Conservation (phyloP, 2,329 filamentous ascomycete species). For the Neofusicoccum laricinum region DNA sequence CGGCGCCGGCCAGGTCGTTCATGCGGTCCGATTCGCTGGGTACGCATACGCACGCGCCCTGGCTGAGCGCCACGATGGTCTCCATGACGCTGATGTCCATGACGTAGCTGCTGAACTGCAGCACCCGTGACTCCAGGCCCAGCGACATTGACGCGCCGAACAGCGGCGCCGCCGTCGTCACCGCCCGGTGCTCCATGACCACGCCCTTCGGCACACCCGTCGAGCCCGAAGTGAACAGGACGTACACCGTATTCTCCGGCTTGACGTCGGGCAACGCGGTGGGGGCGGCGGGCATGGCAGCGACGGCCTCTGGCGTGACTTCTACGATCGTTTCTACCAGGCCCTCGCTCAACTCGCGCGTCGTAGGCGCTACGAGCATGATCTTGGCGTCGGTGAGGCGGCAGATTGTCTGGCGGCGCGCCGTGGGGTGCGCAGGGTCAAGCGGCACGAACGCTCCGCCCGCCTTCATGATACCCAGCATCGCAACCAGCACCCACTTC, state of each 20-base stretch:
- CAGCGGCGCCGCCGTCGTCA: no score
- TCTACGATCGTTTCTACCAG: not conserved
- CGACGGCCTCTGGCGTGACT: not conserved
- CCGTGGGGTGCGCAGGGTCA: conserved; percentile 21
- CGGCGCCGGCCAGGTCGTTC: conserved; percentile 50
- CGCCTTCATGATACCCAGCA: conserved; percentile 38
- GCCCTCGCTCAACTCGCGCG: no score
- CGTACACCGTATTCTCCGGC: conserved; percentile 16
- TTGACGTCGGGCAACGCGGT: not conserved
- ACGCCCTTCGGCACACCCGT: conserved; percentile 35
- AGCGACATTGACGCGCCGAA: not conserved
- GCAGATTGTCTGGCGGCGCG: not conserved
- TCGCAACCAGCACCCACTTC: conserved; percentile 32
- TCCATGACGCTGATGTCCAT: conserved; percentile 56
- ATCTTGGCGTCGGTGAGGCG: not conserved
- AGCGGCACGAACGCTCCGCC: conserved; percentile 26
- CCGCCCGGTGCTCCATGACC: conserved; percentile 28
- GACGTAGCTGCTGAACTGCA: conserved; percentile 56
- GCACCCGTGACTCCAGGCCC: conserved; percentile 21
- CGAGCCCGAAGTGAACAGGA: conserved; percentile 27
- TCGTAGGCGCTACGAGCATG: not conserved
- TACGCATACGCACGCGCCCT: conserved; percentile 59
- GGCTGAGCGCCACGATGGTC: conserved; percentile 53
- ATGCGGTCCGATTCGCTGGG: conserved; percentile 52
- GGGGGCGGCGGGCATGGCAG: no score